These are phyloP conservation scores for Luffa acutangula DNA, from an alignment of 306 rosid species.

Conservation along the genomic window DNA sequence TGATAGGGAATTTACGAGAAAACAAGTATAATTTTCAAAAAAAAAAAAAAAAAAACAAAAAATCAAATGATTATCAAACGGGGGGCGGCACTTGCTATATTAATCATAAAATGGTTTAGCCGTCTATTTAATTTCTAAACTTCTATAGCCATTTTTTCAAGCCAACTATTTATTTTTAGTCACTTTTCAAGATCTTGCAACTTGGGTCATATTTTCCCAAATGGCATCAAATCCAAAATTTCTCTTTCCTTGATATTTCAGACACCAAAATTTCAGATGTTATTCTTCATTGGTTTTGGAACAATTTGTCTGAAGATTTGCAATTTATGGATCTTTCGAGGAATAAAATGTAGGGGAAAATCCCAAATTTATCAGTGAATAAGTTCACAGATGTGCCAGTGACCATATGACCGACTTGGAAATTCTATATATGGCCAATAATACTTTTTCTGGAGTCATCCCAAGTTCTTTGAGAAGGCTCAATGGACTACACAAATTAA, in stretches of 20 bases:
- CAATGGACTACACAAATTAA: neutral
- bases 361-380: neutral
- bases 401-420: neutral
- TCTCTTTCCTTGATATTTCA: neutral
- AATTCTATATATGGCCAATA: neutral
- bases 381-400: neutral
- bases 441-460: neutral
- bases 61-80: too few species aligned
- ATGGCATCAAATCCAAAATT: neutral
- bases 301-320: neutral
- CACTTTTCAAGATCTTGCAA: neutral
- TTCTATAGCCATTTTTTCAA: too few species aligned
- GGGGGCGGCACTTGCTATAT: too few species aligned
- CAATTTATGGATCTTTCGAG: neutral
- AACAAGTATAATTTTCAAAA: too few species aligned
- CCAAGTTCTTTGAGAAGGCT: neutral
- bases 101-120: too few species aligned
- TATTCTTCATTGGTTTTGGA: neutral
- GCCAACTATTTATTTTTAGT: too few species aligned
- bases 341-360: neutral
- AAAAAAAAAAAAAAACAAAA: too few species aligned
- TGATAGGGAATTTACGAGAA: too few species aligned
- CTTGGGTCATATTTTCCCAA: neutral
- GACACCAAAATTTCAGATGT: neutral
- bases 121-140: too few species aligned